Conservation (phyloP, 176 grass and related monocot genomes). For the Melocanna baccifera region DNA sequence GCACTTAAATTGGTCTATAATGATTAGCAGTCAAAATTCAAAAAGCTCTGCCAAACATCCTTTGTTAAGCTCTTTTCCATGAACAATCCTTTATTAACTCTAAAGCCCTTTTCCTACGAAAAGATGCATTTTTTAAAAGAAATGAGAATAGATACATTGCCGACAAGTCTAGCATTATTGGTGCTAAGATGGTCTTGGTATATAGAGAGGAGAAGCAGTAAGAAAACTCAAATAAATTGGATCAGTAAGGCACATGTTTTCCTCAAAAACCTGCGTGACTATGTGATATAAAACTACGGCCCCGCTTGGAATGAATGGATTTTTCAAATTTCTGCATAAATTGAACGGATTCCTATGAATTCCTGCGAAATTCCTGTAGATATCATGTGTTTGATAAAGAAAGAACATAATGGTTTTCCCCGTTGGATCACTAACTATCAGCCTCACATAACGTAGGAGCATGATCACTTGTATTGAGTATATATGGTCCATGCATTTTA, state of each 20-base stretch:
- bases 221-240: background rate
- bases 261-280: background rate
- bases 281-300: background rate
- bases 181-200: background rate
- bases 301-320: background rate
- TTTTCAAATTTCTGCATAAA: background rate
- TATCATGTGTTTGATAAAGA: background rate
- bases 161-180: background rate
- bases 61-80: constrained; percentile 23
- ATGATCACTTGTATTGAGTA: background rate
- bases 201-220: background rate
- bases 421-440: background rate
- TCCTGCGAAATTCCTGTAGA: background rate
- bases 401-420: background rate
- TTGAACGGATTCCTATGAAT: background rate
- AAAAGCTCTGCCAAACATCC: constrained; percentile 24
- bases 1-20: constrained; percentile 11
- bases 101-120: background rate
- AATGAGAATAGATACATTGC: background rate
- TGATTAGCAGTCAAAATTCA: constrained; percentile 9
- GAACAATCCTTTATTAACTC: background rate
- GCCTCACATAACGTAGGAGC: background rate
- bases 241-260: background rate
- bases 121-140: background rate
- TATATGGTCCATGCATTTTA: background rate